phyloP scores from a whole-genome alignment of 2,329 filamentous ascomycete genomes.

The Aureobasidium sp. region DNA sequence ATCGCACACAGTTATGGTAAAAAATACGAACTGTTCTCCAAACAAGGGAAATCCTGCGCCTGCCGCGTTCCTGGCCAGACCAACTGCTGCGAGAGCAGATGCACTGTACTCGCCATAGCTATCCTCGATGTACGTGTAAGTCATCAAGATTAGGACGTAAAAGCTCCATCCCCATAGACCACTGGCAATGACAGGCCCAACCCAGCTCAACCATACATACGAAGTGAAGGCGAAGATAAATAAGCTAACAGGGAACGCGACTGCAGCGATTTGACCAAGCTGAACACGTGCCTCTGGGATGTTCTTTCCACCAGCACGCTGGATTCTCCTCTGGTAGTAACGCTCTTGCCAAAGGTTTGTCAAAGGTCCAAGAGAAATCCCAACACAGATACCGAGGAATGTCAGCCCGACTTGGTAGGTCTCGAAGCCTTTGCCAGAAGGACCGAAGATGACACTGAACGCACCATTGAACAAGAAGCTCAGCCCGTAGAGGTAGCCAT shows the following conservation, averaged over 20 bases:
- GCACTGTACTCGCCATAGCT: slow-evolving; percentile 36
- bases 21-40: slow-evolving; percentile 16
- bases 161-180: slow-evolving; percentile 29
- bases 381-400: slow-evolving; percentile 24
- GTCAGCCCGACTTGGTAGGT: slow-evolving; percentile 31
- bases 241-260: slow-evolving; percentile 37
- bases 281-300: slow-evolving; percentile 39
- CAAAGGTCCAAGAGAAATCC: slow-evolving; percentile 24
- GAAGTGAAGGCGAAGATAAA: slow-evolving; percentile 45
- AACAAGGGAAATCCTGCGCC: slow-evolving; percentile 32
- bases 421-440: slow-evolving; percentile 40
- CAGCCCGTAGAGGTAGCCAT: slow-evolving; percentile 42
- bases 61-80: slow-evolving; percentile 31
- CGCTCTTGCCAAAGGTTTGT: slow-evolving; percentile 28
- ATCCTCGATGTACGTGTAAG: slow-evolving; percentile 34
- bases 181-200: slow-evolving; percentile 38
- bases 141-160: slow-evolving; percentile 15
- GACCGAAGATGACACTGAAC: slow-evolving; percentile 25
- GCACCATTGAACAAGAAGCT: slow-evolving; percentile 25
- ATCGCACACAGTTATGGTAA: background rate
- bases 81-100: slow-evolving; percentile 36
- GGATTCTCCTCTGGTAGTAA: slow-evolving; percentile 35
- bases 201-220: slow-evolving; percentile 33
- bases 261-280: slow-evolving; percentile 37
- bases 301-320: slow-evolving; percentile 24